Base-by-base conservation (phyloP, 2,329 filamentous ascomycete genomes). In the Elsinoe australis region DNA sequence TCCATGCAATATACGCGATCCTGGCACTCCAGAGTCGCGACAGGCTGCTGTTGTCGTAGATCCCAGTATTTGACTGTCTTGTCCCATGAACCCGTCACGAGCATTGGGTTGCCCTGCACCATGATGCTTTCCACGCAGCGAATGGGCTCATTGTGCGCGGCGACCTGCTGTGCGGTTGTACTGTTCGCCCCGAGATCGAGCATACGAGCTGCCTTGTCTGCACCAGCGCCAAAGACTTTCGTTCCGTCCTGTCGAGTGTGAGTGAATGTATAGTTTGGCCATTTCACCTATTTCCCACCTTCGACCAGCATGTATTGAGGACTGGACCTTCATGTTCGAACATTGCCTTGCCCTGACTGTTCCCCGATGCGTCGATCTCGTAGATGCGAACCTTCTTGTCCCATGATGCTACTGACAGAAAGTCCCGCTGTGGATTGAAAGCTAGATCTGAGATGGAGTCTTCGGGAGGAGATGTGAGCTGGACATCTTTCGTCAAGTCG, bases 301-400 rank as follows among this genome's bases (percentile, higher is more conserved):
- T 87, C 66, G 87, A 88, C 78, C 90, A 96, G 61, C 88, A 84
- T 54, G 83, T 83, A 62, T 80, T 85, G 52, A 98, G 71, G 2
- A 94, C 89, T 2, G 89, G 87, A 35, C 77, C 86, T 55, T 87
- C 83, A 67, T 94, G 87, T 57, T 94, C 85, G 62, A 92, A 94
- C 51, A 83, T 72, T 54, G 87, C 87, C 61, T 89, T 90, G 42
- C 87, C 88, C 63, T 87, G 80, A 61, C 85, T 90, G 62, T 85
- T 78, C 34, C 88, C 87, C 56, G 80, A 80, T 49, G 69, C 70
- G 55, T 83, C 80, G 63, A 96, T 87, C 67, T 96, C 87, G 70
- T 96, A 98, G 63, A 98, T 90, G 61, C 89, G 84, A 54, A 96
- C 87, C 66, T 95, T 94, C 72, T 94, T 94, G 69, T 98, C 92